Evolutionary conservation across 345 rosid genomes (phyloP).

Genomic region (Eucalyptus lansdowneana): DNA sequence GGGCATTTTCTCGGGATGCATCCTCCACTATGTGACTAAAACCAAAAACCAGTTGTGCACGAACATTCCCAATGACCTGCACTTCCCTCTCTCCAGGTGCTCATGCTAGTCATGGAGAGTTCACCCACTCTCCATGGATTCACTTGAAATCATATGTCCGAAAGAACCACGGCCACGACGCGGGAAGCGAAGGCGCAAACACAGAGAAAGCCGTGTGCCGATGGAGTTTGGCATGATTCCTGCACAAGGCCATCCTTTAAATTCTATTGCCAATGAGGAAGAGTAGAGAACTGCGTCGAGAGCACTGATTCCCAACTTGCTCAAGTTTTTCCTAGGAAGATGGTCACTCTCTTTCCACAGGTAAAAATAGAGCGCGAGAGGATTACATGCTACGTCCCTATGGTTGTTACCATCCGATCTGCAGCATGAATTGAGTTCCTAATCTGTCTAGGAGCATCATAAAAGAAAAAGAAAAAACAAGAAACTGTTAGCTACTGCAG

Average conservation of each 20-base stretch:
- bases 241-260: background rate
- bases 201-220: background rate
- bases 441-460: background rate
- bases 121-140: background rate
- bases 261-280: background rate
- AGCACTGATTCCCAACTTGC: background rate
- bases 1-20: background rate
- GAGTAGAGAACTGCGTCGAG: background rate
- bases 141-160: background rate
- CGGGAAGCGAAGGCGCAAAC: background rate
- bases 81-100: background rate
- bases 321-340: background rate
- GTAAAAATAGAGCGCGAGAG: background rate
- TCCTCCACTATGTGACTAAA: background rate
- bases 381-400: background rate
- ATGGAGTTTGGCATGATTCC: background rate
- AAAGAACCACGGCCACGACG: background rate
- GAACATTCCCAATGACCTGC: background rate
- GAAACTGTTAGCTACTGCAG: background rate
- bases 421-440: background rate
- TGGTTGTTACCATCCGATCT: background rate
- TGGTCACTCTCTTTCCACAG: background rate
- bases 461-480: background rate
- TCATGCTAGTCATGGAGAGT: background rate
- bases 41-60: background rate